Percentiles rank a stretch among this genome's conserved stretches.
Evolutionary conservation across 78 protist species (phyloP).

Genomic region (Tieghemostelium lacteum): DNA sequence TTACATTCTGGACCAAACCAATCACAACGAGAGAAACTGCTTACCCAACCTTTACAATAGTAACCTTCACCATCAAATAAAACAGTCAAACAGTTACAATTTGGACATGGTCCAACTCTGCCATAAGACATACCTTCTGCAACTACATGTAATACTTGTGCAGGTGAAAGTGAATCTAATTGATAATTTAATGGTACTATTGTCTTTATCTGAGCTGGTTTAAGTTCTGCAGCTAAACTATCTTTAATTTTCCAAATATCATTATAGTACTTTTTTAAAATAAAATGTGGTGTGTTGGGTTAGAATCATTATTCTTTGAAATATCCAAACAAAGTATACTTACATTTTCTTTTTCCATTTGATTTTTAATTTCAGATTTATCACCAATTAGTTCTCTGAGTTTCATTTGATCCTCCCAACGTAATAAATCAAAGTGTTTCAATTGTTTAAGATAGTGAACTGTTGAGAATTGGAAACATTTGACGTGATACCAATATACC

Average conservation of each 20-base stretch:
- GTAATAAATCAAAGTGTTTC: constrained; percentile 36
- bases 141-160: constrained; percentile 8
- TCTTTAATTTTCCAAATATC: constrained; percentile 71
- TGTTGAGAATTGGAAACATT: constrained; percentile 7
- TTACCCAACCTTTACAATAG: constrained; percentile 49
- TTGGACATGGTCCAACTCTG: constrained; percentile 64
- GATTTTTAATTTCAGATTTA: constrained; percentile 17
- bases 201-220: constrained; percentile 26
- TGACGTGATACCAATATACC: constrained; percentile 28
- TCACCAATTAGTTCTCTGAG: constrained; percentile 7
- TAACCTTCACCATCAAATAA: constrained; percentile 54
- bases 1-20: constrained; percentile 37
- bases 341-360: constrained; percentile 32
- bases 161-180: constrained; percentile 49
- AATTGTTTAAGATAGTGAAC: constrained; percentile 25
- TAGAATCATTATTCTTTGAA: not conserved
- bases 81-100: constrained; percentile 44
- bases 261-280: constrained; percentile 34
- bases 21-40: constrained; percentile 43
- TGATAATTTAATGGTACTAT: constrained; percentile 18
- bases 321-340: not conserved
- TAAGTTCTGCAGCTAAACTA: constrained; percentile 12
- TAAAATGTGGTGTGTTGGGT: not conserved
- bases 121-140: constrained; percentile 77
- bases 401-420: constrained; percentile 55